Evolutionary conservation across 306 rosid genomes (phyloP).

Genomic region (Citrullus colocynthis): DNA sequence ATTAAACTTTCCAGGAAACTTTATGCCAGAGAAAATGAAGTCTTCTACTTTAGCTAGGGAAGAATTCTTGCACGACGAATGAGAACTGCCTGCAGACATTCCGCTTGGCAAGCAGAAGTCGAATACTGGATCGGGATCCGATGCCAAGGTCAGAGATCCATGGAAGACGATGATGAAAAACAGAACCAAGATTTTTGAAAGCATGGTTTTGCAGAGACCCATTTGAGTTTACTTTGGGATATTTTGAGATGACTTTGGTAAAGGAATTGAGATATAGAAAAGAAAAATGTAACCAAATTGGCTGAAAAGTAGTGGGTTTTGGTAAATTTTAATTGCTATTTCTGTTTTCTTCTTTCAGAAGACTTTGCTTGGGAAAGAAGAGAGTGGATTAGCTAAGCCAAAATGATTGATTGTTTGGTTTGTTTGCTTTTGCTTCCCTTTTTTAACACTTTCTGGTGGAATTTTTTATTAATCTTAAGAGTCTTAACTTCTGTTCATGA

Average conservation of each 20-base stretch:
- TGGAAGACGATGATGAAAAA: slow-evolving; percentile 21
- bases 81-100: slow-evolving; percentile 9
- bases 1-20: slow-evolving; percentile 42
- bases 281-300: neutral
- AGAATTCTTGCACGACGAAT: slow-evolving; percentile 56
- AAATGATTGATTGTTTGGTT: slow-evolving; percentile 16
- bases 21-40: slow-evolving; percentile 61
- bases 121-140: slow-evolving; percentile 83
- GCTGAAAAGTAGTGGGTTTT: neutral
- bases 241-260: neutral
- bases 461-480: neutral
- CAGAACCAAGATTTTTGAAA: slow-evolving; percentile 6
- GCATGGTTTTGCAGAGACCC: slow-evolving; percentile 16
- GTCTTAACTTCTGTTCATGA: neutral
- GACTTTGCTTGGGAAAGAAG: slow-evolving; percentile 25
- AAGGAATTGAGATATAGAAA: neutral
- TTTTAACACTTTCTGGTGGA: neutral
- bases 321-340: slow-evolving; percentile 2
- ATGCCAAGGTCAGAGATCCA: slow-evolving; percentile 26
- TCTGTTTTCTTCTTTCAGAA: neutral
- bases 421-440: slow-evolving; percentile 9
- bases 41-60: slow-evolving; percentile 56
- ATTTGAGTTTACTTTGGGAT: neutral
- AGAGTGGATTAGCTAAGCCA: slow-evolving; percentile 18
- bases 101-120: slow-evolving; percentile 62